Evolutionary conservation across 352 stramenopile species (phyloP).

Genomic region (Phytophthora sansomeana): DNA sequence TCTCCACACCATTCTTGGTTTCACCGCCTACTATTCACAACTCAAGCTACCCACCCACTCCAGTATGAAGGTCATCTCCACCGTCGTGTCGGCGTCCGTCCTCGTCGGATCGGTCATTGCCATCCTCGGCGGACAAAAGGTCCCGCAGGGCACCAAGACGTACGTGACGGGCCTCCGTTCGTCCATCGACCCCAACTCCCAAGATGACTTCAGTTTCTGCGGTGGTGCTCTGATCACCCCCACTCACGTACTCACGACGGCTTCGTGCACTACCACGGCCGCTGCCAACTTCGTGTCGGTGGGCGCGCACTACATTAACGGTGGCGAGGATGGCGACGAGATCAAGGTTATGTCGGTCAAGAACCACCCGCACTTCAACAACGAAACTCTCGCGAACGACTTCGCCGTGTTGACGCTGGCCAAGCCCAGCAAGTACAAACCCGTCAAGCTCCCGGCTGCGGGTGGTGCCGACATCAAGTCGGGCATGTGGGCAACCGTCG

Average conservation of each 20-base stretch:
- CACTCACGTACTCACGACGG: slow-evolving; percentile 36
- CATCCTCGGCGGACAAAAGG: slow-evolving; percentile 47
- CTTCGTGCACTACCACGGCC: slow-evolving; percentile 16
- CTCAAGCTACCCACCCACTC: neutral
- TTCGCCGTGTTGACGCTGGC: slow-evolving; percentile 45
- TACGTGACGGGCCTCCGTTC: slow-evolving; percentile 49
- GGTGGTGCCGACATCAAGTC: slow-evolving; percentile 17
- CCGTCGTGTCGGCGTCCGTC: slow-evolving; percentile 27
- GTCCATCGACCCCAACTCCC: slow-evolving; percentile 29
- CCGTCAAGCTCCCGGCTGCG: slow-evolving; percentile 33
- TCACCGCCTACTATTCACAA: slow-evolving; percentile 21
- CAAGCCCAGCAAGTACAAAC: slow-evolving; percentile 27
- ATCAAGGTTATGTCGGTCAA: slow-evolving; percentile 37
- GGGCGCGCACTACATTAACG: slow-evolving; percentile 41
- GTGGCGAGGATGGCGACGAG: slow-evolving; percentile 32
- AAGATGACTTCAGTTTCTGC: slow-evolving; percentile 34
- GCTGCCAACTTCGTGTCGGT: slow-evolving; percentile 35
- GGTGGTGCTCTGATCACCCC: slow-evolving; percentile 28
- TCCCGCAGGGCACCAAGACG: slow-evolving; percentile 44
- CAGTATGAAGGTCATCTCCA: slow-evolving; percentile 26
- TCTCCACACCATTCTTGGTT: slow-evolving; percentile 14
- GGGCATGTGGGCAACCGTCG: slow-evolving; percentile 26
- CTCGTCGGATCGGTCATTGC: slow-evolving; percentile 25
- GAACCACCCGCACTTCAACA: slow-evolving; percentile 50
- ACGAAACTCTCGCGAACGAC: slow-evolving; percentile 36